A percentile compares a stretch with the other conserved stretches of the same genome.
phyloP scores from a whole-genome alignment of 2,329 filamentous ascomycete genomes.

The Calonectria leucothoes region DNA sequence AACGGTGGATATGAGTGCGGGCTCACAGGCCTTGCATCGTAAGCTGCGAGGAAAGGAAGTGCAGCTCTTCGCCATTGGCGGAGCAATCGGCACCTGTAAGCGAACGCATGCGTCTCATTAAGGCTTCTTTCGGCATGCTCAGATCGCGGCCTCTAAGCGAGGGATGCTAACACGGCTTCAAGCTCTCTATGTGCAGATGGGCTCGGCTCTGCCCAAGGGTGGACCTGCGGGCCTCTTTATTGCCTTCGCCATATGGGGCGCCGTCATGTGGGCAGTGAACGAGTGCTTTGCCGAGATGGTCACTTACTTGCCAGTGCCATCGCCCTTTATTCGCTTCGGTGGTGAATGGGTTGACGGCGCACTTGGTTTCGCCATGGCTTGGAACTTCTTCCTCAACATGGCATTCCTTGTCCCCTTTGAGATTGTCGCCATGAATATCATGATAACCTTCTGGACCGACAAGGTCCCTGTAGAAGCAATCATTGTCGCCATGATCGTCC shows the following conservation, averaged over 20 bases:
- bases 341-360: conserved; percentile 24
- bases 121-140: background rate
- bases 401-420: conserved; percentile 44
- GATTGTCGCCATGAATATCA: conserved; percentile 42
- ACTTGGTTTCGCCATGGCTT: conserved; percentile 33
- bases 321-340: conserved; percentile 18
- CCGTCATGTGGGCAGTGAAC: conserved; percentile 20
- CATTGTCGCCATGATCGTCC: conserved; percentile 23
- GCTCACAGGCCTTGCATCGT: conserved; percentile 16
- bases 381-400: conserved; percentile 46
- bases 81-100: conserved; percentile 25
- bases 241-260: conserved; percentile 14
- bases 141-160: background rate
- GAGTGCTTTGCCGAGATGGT: conserved; percentile 24
- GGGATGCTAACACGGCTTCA: background rate
- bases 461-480: conserved; percentile 41
- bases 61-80: conserved; percentile 24
- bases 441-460: conserved; percentile 42
- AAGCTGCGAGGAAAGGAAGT: conserved; percentile 21
- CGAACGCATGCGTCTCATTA: background rate
- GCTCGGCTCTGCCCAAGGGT: conserved; percentile 20
- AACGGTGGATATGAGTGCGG: background rate
- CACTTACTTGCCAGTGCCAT: conserved; percentile 15
- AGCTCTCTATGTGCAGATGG: conserved; percentile 24
- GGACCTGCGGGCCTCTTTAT: conserved; percentile 22